Evolutionary conservation across 2,329 filamentous ascomycete species (phyloP).

Genomic region (Metarhizium album): DNA sequence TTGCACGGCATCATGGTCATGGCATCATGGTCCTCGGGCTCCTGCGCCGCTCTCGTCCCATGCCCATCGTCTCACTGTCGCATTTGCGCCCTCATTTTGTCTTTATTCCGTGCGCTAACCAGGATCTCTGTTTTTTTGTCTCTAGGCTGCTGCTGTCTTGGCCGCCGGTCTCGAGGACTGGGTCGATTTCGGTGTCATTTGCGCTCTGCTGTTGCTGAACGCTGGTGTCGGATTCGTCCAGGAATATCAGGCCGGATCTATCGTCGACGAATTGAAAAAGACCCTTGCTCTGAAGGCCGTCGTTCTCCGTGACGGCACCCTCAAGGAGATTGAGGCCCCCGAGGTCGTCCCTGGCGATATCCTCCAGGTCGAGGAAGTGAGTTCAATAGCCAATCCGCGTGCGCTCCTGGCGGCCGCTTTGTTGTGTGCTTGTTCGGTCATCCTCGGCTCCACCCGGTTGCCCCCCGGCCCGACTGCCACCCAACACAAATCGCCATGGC

Average conservation of each 20-base stretch:
- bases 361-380: constrained; percentile 66
- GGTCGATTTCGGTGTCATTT: constrained; percentile 91
- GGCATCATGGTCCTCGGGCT: too few species aligned
- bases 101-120: constrained; percentile 15
- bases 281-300: constrained; percentile 80
- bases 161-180: constrained; percentile 78
- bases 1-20: too few species aligned
- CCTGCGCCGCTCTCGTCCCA: neutral
- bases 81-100: neutral
- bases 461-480: neutral
- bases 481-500: neutral
- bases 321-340: constrained; percentile 70
- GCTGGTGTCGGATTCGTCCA: constrained; percentile 79
- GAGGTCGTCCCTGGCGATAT: constrained; percentile 87
- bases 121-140: constrained; percentile 1
- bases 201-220: constrained; percentile 72
- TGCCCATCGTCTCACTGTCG: neutral
- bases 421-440: neutral
- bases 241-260: constrained; percentile 81
- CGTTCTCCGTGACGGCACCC: constrained; percentile 66
- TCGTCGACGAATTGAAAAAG: constrained; percentile 86
- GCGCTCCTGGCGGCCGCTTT: neutral
- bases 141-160: constrained; percentile 60
- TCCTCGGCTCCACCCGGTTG: neutral
- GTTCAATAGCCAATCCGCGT: neutral